Evolutionary conservation across 495 filamentous ascomycete species (phyloP).

Genomic region (Neurospora sp.): DNA sequence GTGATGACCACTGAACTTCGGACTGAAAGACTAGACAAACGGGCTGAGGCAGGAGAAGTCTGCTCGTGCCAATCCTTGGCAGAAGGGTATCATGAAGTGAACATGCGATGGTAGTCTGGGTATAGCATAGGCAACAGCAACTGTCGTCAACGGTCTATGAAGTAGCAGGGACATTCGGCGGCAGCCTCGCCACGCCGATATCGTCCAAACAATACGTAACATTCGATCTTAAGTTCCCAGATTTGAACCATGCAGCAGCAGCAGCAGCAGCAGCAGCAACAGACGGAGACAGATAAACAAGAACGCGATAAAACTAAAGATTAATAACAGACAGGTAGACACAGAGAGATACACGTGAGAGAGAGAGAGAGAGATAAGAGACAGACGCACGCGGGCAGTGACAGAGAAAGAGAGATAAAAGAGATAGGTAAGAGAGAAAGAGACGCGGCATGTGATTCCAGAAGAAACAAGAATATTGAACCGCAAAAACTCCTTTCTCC

Average conservation of each 20-base stretch:
- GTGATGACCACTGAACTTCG: neutral
- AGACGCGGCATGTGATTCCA: conserved; percentile 3
- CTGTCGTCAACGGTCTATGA: neutral
- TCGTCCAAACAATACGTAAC: neutral
- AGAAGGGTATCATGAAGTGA: no score
- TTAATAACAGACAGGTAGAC: conserved; percentile 24
- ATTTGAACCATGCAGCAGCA: conserved; percentile 1
- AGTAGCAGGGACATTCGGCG: neutral
- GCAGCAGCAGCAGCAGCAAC: conserved; percentile 1
- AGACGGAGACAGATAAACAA: conserved; percentile 8
- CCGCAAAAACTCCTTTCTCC: conserved; percentile 14
- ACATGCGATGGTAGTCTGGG: neutral
- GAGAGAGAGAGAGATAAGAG: neutral
- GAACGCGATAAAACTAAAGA: conserved; percentile 14
- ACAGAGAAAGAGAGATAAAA: conserved; percentile 7
- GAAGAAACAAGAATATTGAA: conserved; percentile 22
- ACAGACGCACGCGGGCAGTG: conserved; percentile 2
- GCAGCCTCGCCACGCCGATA: no score
- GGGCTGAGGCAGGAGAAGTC: neutral
- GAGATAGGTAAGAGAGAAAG: conserved; percentile 1
- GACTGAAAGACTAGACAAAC: neutral
- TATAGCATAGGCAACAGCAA: neutral
- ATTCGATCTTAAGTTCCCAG: neutral
- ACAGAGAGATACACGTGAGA: neutral
- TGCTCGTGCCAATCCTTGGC: neutral